Evolutionary conservation across 2,329 filamentous ascomycete genomes (phyloP), one percentile per base, ranked within the genome.

Genomic region (Penicillium sp.): DNA sequence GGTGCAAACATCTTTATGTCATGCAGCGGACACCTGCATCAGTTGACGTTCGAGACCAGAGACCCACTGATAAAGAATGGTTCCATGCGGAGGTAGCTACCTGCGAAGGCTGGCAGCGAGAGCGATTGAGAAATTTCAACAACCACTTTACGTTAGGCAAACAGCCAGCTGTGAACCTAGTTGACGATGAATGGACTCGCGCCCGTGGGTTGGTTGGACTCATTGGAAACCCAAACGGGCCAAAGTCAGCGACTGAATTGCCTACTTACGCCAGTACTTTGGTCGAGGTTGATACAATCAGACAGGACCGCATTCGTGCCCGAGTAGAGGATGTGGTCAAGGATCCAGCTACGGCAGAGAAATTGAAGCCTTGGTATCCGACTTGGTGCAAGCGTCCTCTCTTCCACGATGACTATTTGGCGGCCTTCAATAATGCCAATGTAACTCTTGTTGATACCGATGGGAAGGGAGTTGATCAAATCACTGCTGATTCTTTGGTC

Each of bases 371-470:
- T 0, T 85, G 81, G 81, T 87, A 86, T 62, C 77, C 81, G 0
- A 65, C 68, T 0, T 86, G 80, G 79, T 87, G 84, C 74, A 87
- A 87, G 67, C 78, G 85, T 0, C 83, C 84, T 2, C 77, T 73
- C 21, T 86, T 85, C 37, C 54, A 60, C 26, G 55, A 60, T 24
- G 63, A 68, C 8, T 74, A 69, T 52, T 67, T 67, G 29, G 60
- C 69, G 24, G 53, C 65, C 13, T 73, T 70, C 60, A 72, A 73
- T 47, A 50, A 62, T 46, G 53, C 61, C 0, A 69, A 72, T 37
- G 68, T 74, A 3, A 55, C 65, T 13, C 60, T 74, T 3, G 64
- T 72, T 14, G 66, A 72, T 48, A 60, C 55, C 5, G 51, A 56
- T 4, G 57, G 60, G 16, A 54, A 56, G 26, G 51, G 48, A 2